phyloP scores from a whole-genome alignment of 441 rosid genomes.

The Hura crepitans region DNA sequence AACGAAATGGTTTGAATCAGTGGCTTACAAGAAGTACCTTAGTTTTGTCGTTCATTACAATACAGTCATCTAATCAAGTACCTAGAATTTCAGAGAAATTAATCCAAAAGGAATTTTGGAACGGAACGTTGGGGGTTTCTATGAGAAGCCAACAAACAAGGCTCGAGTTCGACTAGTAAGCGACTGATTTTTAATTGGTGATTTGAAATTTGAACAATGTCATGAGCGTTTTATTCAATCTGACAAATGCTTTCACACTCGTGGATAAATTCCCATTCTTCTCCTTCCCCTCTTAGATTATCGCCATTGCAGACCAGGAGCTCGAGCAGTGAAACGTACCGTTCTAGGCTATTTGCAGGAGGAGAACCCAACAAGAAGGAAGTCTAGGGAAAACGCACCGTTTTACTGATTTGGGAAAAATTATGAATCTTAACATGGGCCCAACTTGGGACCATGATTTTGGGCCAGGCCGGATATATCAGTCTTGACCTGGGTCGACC shows the following conservation, averaged over 20 bases:
- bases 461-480: not conserved
- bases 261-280: not conserved
- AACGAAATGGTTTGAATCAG: not conserved
- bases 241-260: not conserved
- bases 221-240: conserved; percentile 11
- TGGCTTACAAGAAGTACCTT: not conserved
- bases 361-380: too few relatives aligned
- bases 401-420: not conserved
- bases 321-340: not conserved
- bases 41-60: conserved; percentile 9
- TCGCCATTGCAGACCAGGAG: conserved; percentile 1
- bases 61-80: not conserved
- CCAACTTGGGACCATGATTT: not conserved
- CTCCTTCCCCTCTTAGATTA: not conserved
- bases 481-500: not conserved
- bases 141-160: not conserved
- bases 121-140: not conserved
- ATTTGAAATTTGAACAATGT: conserved; percentile 9
- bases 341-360: not conserved
- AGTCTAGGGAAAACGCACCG: too few relatives aligned
- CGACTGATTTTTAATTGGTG: not conserved
- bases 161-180: not conserved
- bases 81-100: not conserved
- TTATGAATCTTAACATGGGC: not conserved
- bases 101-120: not conserved